Percentiles rank a stretch among this genome's conserved stretches.
Evolutionary conservation across 306 rosid species (phyloP).

Genomic region (Hylodesmum podocarpum): DNA sequence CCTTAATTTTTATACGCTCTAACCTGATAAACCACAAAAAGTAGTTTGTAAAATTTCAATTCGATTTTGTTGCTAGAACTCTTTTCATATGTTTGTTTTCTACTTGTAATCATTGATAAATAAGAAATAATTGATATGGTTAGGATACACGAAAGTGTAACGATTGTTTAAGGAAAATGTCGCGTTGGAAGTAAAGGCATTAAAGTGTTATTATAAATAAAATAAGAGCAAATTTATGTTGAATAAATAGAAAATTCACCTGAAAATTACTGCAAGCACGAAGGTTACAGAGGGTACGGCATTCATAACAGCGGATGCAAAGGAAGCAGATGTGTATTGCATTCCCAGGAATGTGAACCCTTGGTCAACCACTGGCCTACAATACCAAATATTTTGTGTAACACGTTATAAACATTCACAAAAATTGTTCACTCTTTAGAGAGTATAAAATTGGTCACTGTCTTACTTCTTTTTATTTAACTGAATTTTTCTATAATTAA

Average conservation of each 20-base stretch:
- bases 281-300: conserved; percentile 83
- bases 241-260: conserved; percentile 33
- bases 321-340: conserved; percentile 75
- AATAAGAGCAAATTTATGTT: neutral
- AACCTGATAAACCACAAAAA: neutral
- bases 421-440: neutral
- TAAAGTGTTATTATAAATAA: neutral
- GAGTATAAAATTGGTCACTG: neutral
- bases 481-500: too few species aligned
- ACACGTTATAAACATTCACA: neutral
- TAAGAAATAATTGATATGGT: neutral
- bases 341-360: conserved; percentile 71
- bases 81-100: neutral
- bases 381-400: neutral
- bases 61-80: neutral
- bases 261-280: conserved; percentile 48
- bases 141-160: neutral
- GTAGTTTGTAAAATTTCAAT: neutral
- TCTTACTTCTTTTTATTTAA: too few species aligned
- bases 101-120: too few species aligned
- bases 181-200: neutral
- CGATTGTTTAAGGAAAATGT: neutral
- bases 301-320: conserved; percentile 65
- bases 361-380: conserved; percentile 75
- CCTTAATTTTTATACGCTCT: conserved; percentile 44